A percentile compares a stretch with the other conserved stretches of the same genome.
These are phyloP conservation scores for Heritiera littoralis DNA, from an alignment of 345 rosid genomes.

Conservation along the genomic window DNA sequence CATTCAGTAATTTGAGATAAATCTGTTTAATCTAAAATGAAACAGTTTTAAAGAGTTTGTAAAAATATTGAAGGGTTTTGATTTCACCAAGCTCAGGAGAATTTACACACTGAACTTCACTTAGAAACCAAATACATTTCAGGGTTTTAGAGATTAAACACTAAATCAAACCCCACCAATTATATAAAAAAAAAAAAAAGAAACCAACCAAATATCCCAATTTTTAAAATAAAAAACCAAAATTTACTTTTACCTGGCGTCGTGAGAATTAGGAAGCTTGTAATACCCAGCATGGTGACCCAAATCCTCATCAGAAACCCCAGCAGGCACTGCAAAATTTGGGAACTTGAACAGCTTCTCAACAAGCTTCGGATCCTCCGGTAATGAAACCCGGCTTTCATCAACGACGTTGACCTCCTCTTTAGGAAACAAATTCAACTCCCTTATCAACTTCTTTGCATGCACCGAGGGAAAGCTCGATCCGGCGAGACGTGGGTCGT, in stretches of 20 bases:
- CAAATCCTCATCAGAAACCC: conserved; percentile 57
- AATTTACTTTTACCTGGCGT: conserved; percentile 54
- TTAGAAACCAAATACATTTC: not conserved
- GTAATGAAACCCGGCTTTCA: conserved; percentile 20
- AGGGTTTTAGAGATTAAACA: not conserved
- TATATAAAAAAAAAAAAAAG: too few species aligned
- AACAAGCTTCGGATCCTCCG: conserved; percentile 41
- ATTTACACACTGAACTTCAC: not conserved
- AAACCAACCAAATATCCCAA: not conserved
- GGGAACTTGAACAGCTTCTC: conserved; percentile 77
- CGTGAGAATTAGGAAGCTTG: conserved; percentile 70
- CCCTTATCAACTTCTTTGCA: conserved; percentile 76
- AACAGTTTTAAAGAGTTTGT: too few species aligned
- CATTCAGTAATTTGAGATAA: too few species aligned
- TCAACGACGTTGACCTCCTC: conserved; percentile 59
- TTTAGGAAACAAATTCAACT: conserved; percentile 83
- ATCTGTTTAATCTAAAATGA: too few species aligned
- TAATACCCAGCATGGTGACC: conserved; percentile 98
- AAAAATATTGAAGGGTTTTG: not conserved
- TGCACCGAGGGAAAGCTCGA: conserved; percentile 65
- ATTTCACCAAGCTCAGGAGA: not conserved
- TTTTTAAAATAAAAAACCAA: not conserved
- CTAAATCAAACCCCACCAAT: too few species aligned
- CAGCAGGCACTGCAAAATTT: conserved; percentile 39
- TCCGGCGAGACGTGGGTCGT: conserved; percentile 38